Evolutionary conservation across 164 flowering plant species (phyloP).

Genomic region (Macadamia integrifolia): DNA sequence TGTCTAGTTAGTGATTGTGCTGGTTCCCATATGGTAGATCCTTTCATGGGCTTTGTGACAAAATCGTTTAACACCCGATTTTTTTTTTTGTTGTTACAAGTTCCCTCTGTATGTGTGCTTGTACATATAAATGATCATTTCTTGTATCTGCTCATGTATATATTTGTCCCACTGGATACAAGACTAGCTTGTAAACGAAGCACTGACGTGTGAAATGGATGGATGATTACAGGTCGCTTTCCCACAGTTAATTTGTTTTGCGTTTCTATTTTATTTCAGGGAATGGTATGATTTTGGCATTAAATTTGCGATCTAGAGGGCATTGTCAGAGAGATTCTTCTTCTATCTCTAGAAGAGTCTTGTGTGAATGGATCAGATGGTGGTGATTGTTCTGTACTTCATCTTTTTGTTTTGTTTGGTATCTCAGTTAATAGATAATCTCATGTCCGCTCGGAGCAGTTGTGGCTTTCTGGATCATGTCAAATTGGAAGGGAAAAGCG

Average conservation of each 20-base stretch:
- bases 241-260: background rate
- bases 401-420: background rate
- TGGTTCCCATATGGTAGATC: background rate
- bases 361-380: background rate
- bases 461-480: slow-evolving; percentile 15
- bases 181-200: slow-evolving; percentile 1
- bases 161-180: slow-evolving; percentile 3
- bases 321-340: too few relatives aligned
- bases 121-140: slow-evolving; percentile 8
- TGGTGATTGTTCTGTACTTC: background rate
- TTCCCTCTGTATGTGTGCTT: too few relatives aligned
- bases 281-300: too few relatives aligned
- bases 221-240: background rate
- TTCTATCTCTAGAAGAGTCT: background rate
- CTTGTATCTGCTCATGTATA: slow-evolving; percentile 12
- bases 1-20: background rate
- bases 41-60: slow-evolving; percentile 4
- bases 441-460: slow-evolving; percentile 17
- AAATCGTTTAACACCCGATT: slow-evolving; percentile 1
- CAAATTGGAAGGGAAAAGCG: slow-evolving; percentile 38
- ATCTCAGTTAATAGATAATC: background rate
- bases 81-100: too few relatives aligned
- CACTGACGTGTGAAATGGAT: too few relatives aligned
- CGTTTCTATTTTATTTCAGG: background rate
- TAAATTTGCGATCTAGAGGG: too few relatives aligned